These are phyloP conservation scores for Lyophyllum semitale DNA, from an alignment of 768 basidiomycete species.

Conservation along the genomic window DNA sequence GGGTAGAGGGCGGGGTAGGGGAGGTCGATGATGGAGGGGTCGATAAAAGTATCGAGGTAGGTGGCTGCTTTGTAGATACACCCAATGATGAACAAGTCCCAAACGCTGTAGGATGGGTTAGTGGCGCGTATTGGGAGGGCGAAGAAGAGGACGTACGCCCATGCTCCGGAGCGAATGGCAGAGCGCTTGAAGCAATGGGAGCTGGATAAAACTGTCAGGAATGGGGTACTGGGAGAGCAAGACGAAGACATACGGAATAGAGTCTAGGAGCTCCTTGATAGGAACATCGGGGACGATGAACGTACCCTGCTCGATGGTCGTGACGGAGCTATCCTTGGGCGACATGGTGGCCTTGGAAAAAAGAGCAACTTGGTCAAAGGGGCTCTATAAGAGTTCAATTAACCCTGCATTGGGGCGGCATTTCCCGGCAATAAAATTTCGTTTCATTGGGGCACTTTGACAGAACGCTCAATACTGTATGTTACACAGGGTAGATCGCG, in stretches of 20 bases:
- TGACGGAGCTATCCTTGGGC: slow-evolving; percentile 30
- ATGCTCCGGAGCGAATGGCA: slow-evolving; percentile 72
- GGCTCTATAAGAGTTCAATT: slow-evolving; percentile 12
- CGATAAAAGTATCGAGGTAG: slow-evolving; percentile 64
- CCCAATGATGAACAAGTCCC: slow-evolving; percentile 74
- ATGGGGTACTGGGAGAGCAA: not conserved
- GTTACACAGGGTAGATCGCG: not conserved
- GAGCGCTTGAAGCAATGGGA: slow-evolving; percentile 91
- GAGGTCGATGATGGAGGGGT: slow-evolving; percentile 53
- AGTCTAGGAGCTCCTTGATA: slow-evolving; percentile 82
- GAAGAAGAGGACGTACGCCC: slow-evolving; percentile 59
- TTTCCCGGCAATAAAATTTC: slow-evolving; percentile 11
- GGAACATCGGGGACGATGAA: slow-evolving; percentile 80
- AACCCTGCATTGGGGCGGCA: slow-evolving; percentile 16
- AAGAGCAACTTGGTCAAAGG: slow-evolving; percentile 9
- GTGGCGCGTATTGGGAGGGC: not conserved
- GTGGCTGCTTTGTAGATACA: slow-evolving; percentile 67
- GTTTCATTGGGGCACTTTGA: slow-evolving; percentile 10
- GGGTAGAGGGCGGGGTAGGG: slow-evolving; percentile 65
- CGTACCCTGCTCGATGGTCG: slow-evolving; percentile 55
- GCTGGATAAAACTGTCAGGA: slow-evolving; percentile 34
- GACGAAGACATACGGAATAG: slow-evolving; percentile 69
- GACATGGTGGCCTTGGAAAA: slow-evolving; percentile 29
- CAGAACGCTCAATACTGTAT: not conserved
- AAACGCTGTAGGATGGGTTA: slow-evolving; percentile 45